Evolutionary conservation across 1,139 yeast species (phyloP), one percentile per base, ranked within the genome.

Genomic region (Nadsonia starkeyi-henricii): DNA sequence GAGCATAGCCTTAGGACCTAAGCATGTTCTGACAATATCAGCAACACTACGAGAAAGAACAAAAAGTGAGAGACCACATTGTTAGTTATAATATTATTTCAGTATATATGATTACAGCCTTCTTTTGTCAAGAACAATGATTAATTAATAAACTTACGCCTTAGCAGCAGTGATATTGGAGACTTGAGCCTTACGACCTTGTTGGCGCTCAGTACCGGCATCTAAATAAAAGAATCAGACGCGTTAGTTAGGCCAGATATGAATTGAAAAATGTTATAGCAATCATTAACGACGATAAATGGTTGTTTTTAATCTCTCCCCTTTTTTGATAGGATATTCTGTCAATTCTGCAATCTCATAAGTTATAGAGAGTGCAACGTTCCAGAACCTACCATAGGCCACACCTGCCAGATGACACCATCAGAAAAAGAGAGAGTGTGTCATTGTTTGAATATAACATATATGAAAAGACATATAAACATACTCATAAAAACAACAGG

Each of bases 1-100:
- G 55, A 91, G 77, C 98, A 91, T 91, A 45, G 98, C 98, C 67
- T 89, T 89, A 48, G 99, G 99, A n/a, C 99, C 99, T 52, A 91
- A 74, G 74, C 98, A 93, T 30, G 98, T 91, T 65, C 98, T 77
- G 59, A 93, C 88, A 61, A 93, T 89, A 65, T 91, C 97, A 0
- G 96, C 94, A 45, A 89, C 96, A 3, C 59, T 58, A 44, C 2
- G 28, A n/a, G n/a, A 15, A 45, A 17, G 20, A 2, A 17, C 13
- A 45, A 49, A 53, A 13, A 53, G 50, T 5, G 42, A 15, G 20
- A 37, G 20, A 5, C 41, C 5, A 17, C 20, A 37, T 5, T 12
- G 21, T 21, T 41, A 21, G 15, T 20, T 3, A 23, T 23, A 23
- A 23, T 5, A 5, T 23, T 9, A 23, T 9, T 9, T 5, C 5